Evolutionary conservation across 305 asterid species (phyloP), one percentile per base, ranked within the genome.

Genomic region (Withania somnifera): DNA sequence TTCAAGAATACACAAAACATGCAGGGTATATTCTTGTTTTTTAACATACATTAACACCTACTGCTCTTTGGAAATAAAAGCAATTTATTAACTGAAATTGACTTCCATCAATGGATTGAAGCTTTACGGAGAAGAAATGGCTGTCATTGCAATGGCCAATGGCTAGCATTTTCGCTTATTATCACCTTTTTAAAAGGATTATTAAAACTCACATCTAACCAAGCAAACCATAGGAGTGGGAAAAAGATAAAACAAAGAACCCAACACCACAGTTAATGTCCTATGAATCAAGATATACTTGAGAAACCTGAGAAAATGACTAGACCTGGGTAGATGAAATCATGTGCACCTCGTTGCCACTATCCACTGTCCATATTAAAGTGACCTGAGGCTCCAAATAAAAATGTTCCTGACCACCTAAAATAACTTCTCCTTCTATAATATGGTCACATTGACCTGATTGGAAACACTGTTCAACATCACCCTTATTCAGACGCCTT

Each of bases 381-480:
- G 94, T 93, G 87, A 94, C 87, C 42, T 96, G 81, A 53, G 99
- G 94, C 93, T 96, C 99, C 91, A 96, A 89, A 88, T 96, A 96
- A 89, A 96, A 96, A 86, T 96, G 99, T 86, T 96, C 99, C 86
- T 96, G 98, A 82, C 99, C 98, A 51, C 97, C 99, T 7, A 96
- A 89, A 69, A 80, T 92, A 79, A 96, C 94, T 83, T 92, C 90
- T 47, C 98, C 99, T 88, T 93, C 97, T 61, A 96, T 86, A 57
- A 92, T 91, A 87, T 90, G 92, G 83, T 93, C 97, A 87, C 98
- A 96, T 86, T 90, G 91, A 51, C 84, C 89, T 13, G 97, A 91
- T 83, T 81, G 87, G 87, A 95, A 90, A 88, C 98, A 96, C 32
- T 52, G 85, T 58, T 90, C 93, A 64, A 90, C 95, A 76, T 94